Evolutionary conservation across 2,329 filamentous ascomycete species (phyloP).

Genomic region (Dichotomopilus funicola): DNA sequence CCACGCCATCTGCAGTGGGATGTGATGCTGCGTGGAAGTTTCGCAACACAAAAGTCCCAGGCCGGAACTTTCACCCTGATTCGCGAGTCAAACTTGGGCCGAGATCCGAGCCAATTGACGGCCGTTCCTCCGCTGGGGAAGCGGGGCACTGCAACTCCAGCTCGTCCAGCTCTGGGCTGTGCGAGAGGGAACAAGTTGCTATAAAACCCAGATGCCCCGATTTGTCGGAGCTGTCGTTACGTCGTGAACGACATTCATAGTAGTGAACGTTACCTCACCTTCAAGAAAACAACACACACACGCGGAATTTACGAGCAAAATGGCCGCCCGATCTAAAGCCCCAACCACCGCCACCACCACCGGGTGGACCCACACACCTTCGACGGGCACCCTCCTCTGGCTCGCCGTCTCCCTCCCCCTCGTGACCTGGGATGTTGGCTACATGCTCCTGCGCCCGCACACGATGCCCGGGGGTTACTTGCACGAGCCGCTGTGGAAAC

Average conservation of each 20-base stretch:
- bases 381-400: constrained; percentile 55
- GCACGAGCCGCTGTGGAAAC: constrained; percentile 66
- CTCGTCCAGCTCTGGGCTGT: neutral
- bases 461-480: constrained; percentile 72
- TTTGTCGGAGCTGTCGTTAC: too few species aligned
- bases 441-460: constrained; percentile 72
- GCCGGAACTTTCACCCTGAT: neutral
- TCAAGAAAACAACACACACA: neutral
- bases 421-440: constrained; percentile 73
- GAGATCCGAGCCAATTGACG: too few species aligned
- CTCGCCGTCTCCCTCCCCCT: constrained; percentile 67
- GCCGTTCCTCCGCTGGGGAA: neutral
- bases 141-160: neutral
- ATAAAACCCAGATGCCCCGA: too few species aligned
- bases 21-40: neutral
- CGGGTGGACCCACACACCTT: constrained; percentile 37
- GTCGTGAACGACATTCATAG: too few species aligned
- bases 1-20: too few species aligned
- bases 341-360: neutral
- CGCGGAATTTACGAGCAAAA: neutral
- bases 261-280: neutral
- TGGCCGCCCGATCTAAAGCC: neutral
- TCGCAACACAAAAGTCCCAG: neutral
- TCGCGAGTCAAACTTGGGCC: neutral
- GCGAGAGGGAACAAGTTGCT: too few species aligned